Base-by-base conservation (phyloP, 2,329 filamentous ascomycete species). In the Cyphellophora europaea region DNA sequence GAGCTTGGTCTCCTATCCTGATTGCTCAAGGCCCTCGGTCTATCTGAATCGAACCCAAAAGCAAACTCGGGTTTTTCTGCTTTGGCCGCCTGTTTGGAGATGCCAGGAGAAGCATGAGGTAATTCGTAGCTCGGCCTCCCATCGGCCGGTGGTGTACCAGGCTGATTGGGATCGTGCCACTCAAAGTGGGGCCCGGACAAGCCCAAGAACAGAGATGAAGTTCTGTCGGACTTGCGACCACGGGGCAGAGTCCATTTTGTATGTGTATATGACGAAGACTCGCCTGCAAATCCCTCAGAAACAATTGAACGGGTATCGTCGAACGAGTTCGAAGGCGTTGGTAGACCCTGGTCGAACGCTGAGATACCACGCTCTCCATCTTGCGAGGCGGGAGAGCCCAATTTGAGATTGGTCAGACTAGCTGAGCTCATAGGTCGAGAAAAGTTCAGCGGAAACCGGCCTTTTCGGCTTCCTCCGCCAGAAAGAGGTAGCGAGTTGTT, bases 371-470 rank as follows among this genome's bases (percentile, higher is more conserved):
- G 8, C 8, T 25, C n/a, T 8, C 21, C 21, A 18, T 21, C 17
- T 18, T 32, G 30, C 13, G 15, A 18, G 3, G 18, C 19, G 4
- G 30, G 30, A 10, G 30, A 16, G 18, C 37, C n/a, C 13, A 32
- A 39, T 17, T 36, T 28, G n/a, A 47, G 37, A 16, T 44, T 47
- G 25, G 30, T 32, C 50, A 48, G 27, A 49, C 74, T 47, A 70
- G 42, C 76, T 77, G 73, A 53, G 57, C 89, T 95, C 41, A 93
- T 62, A 0, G 91, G 91, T 28, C 91, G 74, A 1, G 91, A 96
- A 57, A 96, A 96, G 59, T 98, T 96, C 61, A 93, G 89, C 0
- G 82, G 77, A 1, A 86, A 82, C 11, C 80, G 74, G 10, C 79
- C 76, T 72, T 68, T 31, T 25, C 62, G 71, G 29, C 71, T 70